Percentiles rank a stretch among this genome's conserved stretches.
These are phyloP conservation scores for Trichoderma polysporum DNA, from an alignment of 2,329 filamentous ascomycete genomes.

Conservation along the genomic window DNA sequence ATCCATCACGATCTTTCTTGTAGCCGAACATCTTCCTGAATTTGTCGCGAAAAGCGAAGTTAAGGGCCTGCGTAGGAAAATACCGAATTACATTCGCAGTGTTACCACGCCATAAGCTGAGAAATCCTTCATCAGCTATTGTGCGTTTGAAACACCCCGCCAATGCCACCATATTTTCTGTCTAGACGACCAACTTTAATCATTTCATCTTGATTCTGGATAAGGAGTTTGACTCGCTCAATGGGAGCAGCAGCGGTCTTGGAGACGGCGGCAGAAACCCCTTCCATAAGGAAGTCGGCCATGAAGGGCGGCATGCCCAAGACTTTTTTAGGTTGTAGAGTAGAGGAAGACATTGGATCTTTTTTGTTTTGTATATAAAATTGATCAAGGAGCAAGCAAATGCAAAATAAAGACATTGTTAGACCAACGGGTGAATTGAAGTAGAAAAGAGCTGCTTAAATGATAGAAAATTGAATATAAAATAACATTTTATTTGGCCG, in stretches of 20 bases:
- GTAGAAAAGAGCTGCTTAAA: background rate
- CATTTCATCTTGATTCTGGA: conserved; percentile 17
- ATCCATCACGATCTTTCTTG: conserved; percentile 6
- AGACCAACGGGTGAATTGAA: background rate
- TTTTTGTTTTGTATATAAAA: too few relatives aligned
- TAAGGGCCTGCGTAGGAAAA: conserved; percentile 9
- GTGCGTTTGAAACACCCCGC: conserved; percentile 3
- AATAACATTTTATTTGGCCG: background rate
- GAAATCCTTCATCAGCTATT: background rate
- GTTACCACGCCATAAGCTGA: conserved; percentile 8
- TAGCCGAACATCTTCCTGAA: background rate
- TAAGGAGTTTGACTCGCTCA: conserved; percentile 13
- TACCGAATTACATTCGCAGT: conserved; percentile 7
- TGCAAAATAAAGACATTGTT: background rate
- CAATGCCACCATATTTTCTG: background rate
- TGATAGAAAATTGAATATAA: background rate
- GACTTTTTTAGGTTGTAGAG: background rate
- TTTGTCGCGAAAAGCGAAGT: conserved; percentile 9
- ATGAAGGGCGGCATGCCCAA: background rate
- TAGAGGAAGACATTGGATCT: background rate
- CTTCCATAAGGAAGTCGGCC: conserved; percentile 3
- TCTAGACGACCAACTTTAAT: conserved; percentile 4
- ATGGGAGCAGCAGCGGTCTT: conserved; percentile 11
- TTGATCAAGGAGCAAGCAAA: background rate
- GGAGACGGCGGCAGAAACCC: conserved; percentile 6